Evolutionary conservation across 805 yeast genomes (phyloP), one percentile per base, ranked within the genome.

Genomic region (Dipodascopsis uninucleata): DNA sequence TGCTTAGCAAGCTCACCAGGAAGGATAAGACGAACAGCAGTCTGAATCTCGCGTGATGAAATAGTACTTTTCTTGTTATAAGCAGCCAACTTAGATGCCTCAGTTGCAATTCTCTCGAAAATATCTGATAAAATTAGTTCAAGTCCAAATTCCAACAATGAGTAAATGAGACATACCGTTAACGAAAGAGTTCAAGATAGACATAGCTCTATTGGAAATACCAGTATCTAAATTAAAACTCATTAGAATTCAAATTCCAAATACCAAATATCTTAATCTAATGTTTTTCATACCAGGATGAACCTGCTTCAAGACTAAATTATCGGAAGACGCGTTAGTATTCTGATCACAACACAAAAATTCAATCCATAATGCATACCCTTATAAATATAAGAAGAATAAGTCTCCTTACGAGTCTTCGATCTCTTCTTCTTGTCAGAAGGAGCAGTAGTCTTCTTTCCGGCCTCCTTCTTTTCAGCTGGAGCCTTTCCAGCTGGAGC

Each of bases 1-100:
- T 89, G 97, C 79, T 88, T 88, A 61, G 96, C 96, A 69, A 89
- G 79, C 78, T 89, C 97, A 81, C 97, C 97, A 61, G 97, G 97
- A 64, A 89, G 82, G 73, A 89, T 88, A 67, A 89, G 82, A 81
- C 96, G 86, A 59, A 89, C 97, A 61, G 97, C 97, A 62, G 97
- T 89, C 78, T 89, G 97, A 65, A 89, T 89, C 77, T 89, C 97
- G 78, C 97, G 87, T 53, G 97, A 94, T 59, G 96, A 87, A 67
- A 90, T 89, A 62, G 97, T 89, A 51, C 96, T 86, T 76, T 88
- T 89, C 79, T 88, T 88, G 85, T 89, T 89, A 84, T 89, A 89
- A 67, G 96, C 95, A 74, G 97, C 97, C 65, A 90, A 82, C 76
- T 89, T 90, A 60, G 97, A 89, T 63, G 97, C 96, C 77, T 89